phyloP scores from a whole-genome alignment of 129 eudicot species.

The Cynara cardunculus region DNA sequence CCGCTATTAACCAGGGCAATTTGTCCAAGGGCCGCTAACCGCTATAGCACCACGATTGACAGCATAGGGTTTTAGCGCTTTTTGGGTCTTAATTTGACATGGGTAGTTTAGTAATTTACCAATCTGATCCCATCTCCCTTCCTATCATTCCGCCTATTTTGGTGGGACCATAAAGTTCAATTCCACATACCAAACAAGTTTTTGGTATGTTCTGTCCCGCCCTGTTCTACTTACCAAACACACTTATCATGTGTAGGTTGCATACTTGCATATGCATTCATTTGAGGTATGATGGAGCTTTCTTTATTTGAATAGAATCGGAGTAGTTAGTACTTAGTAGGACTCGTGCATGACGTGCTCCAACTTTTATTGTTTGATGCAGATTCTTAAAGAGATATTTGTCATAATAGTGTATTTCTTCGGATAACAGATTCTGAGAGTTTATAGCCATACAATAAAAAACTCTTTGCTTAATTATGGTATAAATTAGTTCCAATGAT shows the following conservation, averaged over 20 bases:
- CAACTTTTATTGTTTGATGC: neutral
- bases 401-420: neutral
- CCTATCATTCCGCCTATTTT: neutral
- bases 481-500: neutral
- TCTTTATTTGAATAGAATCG: neutral
- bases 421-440: neutral
- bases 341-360: neutral
- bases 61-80: neutral
- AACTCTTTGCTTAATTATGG: neutral
- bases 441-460: neutral
- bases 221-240: too few species aligned
- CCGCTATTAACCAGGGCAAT: too few species aligned
- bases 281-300: constrained; percentile 1
- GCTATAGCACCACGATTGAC: too few species aligned
- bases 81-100: neutral
- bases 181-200: too few species aligned
- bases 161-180: neutral
- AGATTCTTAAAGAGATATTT: neutral
- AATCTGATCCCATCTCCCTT: neutral
- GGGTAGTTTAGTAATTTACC: neutral
- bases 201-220: too few species aligned
- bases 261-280: neutral
- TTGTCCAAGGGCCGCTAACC: too few species aligned
- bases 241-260: neutral
- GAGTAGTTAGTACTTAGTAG: constrained; percentile 1